Base-by-base conservation (phyloP, 345 rosid species). In the Microthlaspi erraticum region DNA sequence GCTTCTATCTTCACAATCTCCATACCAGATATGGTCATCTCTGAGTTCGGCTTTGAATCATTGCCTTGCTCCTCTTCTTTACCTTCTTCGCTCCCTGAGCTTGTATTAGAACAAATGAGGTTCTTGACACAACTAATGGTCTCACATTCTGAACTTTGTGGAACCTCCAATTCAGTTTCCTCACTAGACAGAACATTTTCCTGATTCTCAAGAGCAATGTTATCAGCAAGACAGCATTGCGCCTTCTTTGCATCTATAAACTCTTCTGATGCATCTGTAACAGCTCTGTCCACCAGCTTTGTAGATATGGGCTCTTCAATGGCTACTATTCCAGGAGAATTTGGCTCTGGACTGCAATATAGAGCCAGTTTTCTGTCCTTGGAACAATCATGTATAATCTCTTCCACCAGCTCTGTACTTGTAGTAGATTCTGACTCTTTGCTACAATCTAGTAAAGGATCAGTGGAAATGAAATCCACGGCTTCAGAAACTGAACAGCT, bases 401-500 rank as follows among this genome's bases (percentile, higher is more conserved):
- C 75, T 55, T 76, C 71, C 55, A 63, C 66, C 45, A 18, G 23
- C 23, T 42, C 54, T 10, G 58, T 62, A 67, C 39, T 39, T 61
- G 19, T 54, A 66, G 38, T 53, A 60, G 66, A 75, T 72, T 46
- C 56, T 34, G 49, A 17, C 59, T 70, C 70, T 59, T 75, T 60
- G 49, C 37, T 39, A 68, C 11, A 53, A 60, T 63, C 58, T 37
- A 36, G 51, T n/a, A 70, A 59, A 34, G 71, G 54, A 77, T 71
- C 78, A 61, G 68, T 23, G 16, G 60, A 18, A 75, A 5, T 8
- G 7, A 31, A 12, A 6, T 43, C 31, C 73, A 64, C 48, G 46
- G 61, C 61, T 79, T 38, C 66, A 68, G 74, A 64, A 65, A 70
- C 82, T 41, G 79, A 64, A 77, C 51, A 58, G 60, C 60, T 42